Evolutionary conservation across 495 filamentous ascomycete genomes (phyloP).

Genomic region (Chaetomium fimeti): DNA sequence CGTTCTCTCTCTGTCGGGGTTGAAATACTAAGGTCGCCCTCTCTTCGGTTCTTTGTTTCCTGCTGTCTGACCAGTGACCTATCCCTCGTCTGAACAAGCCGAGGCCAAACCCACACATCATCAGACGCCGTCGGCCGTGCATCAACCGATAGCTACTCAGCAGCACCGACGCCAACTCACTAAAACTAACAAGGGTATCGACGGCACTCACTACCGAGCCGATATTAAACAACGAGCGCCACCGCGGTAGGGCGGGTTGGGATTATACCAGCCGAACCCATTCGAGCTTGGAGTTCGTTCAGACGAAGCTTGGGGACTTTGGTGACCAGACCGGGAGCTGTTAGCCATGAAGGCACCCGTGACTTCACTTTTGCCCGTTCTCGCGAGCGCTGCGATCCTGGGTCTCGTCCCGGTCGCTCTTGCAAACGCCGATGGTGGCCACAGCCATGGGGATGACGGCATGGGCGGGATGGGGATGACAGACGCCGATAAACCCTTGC

Average conservation of each 20-base stretch:
- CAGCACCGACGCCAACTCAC: background rate
- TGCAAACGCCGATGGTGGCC: conserved; percentile 45
- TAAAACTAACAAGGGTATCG: background rate
- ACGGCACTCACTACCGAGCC: conserved; percentile 3
- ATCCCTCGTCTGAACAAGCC: background rate
- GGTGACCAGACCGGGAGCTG: background rate
- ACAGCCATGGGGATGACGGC: conserved; percentile 1
- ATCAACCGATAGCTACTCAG: background rate
- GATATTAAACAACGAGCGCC: background rate
- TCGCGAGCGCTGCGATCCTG: conserved; percentile 33
- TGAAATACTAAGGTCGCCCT: background rate
- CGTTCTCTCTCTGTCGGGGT: background rate
- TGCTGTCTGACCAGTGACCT: background rate
- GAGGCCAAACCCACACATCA: background rate
- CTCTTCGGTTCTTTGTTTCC: conserved; percentile 8
- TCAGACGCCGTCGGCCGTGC: conserved; percentile 1
- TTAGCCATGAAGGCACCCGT: conserved; percentile 29
- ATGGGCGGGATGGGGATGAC: conserved; percentile 51
- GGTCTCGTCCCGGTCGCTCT: conserved; percentile 42
- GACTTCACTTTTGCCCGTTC: conserved; percentile 21
- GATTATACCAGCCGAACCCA: too few species aligned
- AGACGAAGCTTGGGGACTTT: background rate
- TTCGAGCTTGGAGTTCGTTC: background rate
- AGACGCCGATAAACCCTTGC: conserved; percentile 39
- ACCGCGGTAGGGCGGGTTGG: background rate